Conservation (phyloP, 1,284 basidiomycete genomes). For the Mycosarcoma mackinlayi region DNA sequence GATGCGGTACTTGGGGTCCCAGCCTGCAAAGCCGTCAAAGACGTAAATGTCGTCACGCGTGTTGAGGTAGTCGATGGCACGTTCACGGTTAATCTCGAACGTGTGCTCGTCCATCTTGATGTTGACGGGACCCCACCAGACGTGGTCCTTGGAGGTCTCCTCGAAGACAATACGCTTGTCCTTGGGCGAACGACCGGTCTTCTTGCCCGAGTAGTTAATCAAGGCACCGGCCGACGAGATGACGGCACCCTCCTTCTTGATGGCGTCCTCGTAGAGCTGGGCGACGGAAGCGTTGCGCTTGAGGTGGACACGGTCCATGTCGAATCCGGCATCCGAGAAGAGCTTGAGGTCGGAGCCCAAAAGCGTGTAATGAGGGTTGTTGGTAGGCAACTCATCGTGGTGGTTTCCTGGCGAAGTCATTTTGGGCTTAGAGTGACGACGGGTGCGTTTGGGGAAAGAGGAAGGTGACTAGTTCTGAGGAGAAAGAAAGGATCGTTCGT, state of each 20-base stretch:
- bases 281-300: conserved; percentile 97
- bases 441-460: background rate
- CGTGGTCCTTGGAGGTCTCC: conserved; percentile 94
- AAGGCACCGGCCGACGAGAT: conserved; percentile 94
- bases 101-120: conserved; percentile 99
- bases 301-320: conserved; percentile 76
- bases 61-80: conserved; percentile 99
- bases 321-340: conserved; percentile 99
- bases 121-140: conserved; percentile 99
- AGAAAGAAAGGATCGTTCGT: background rate
- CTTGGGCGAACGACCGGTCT: conserved; percentile 97
- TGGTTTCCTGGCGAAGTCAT: conserved; percentile 68
- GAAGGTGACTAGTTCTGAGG: background rate
- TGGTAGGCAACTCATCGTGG: conserved; percentile 63
- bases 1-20: conserved; percentile 99
- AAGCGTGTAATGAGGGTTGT: conserved; percentile 61
- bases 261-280: conserved; percentile 96
- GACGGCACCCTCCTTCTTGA: conserved; percentile 97
- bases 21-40: conserved; percentile 96
- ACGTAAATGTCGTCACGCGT: conserved; percentile 97
- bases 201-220: conserved; percentile 99
- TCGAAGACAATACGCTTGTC: conserved; percentile 99
- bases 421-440: conserved; percentile 15
- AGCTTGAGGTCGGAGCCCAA: conserved; percentile 83
- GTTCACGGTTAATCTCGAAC: conserved; percentile 99